phyloP scores from a whole-genome alignment of 129 eudicot genomes.

The Tagetes erecta region DNA sequence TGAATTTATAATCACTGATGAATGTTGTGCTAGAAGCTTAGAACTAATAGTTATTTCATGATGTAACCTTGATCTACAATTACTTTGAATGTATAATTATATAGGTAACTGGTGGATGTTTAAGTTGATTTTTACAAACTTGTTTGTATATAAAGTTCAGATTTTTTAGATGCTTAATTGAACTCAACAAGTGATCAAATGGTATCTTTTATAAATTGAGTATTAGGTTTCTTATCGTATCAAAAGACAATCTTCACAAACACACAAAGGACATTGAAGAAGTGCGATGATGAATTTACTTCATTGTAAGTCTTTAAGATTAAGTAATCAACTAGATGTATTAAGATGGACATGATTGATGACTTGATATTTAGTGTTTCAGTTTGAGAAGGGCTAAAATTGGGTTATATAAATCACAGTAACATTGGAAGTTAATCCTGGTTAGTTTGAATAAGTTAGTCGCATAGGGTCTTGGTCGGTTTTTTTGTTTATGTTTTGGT shows the following conservation, averaged over 20 bases:
- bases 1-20: background rate
- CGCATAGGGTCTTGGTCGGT: no score
- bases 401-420: background rate
- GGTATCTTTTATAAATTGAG: background rate
- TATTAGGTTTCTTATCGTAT: background rate
- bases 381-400: background rate
- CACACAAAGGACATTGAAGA: background rate
- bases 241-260: background rate
- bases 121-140: background rate
- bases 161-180: background rate
- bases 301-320: background rate
- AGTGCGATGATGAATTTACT: background rate
- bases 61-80: background rate
- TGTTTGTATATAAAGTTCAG: background rate
- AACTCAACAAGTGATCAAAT: background rate
- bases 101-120: no score
- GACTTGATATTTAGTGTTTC: background rate
- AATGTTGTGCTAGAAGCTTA: background rate
- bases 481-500: no score
- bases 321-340: background rate
- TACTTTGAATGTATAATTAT: background rate
- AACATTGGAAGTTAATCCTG: no score
- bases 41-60: background rate
- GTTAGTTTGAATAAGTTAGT: no score
- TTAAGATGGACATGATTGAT: background rate